Evolutionary conservation across 2,329 filamentous ascomycete species (phyloP), one percentile per base, ranked within the genome.

Genomic region (Coleophoma crateriformis): DNA sequence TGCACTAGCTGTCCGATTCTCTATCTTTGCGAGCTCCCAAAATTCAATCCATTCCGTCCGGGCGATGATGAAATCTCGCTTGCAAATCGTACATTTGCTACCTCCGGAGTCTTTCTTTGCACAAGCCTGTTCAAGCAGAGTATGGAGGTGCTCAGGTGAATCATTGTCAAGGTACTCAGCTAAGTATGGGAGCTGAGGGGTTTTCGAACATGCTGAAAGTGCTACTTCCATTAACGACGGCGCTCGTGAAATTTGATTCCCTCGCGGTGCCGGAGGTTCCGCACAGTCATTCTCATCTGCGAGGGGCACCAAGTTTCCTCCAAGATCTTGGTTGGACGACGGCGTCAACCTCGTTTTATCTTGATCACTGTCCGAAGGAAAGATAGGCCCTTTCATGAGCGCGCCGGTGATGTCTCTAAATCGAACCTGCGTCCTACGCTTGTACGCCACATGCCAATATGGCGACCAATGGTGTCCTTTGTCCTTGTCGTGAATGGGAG

Each of bases 1-100:
- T 3, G 58, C 55, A 50, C 52, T 61, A 17, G 51, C 53, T 42
- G 49, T 45, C 8, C 37, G 43, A 10, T 54, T 48, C 7, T 49
- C 43, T 20, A 54, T 49, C 39, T 53, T 58, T 11, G 58, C 54
- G 33, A 74, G 58, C 50, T 76, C 71, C 62, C 77, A 80, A 77
- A 82, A 85, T 59, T 85, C 82, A 7, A 85, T 65, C 82, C 82
- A 85, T 58, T 81, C 73, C 0, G 76, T 68, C 3, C 73, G 64
- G 3, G 81, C 76, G 19, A 77, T 67, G 7, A 81, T 66, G 4
- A 78, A 72, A 8, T 62, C 60, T 27, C 72, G 71, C 20, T 64
- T 57, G 58, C 82, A 85, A 0, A 71, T 66, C 1, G 77, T 75
- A 57, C 82, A 85, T 2, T 60, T 59, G 27, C 74, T 58, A 1